These are phyloP conservation scores for Babesia divergens DNA, from an alignment of 169 alveolate genomes.

Conservation along the genomic window DNA sequence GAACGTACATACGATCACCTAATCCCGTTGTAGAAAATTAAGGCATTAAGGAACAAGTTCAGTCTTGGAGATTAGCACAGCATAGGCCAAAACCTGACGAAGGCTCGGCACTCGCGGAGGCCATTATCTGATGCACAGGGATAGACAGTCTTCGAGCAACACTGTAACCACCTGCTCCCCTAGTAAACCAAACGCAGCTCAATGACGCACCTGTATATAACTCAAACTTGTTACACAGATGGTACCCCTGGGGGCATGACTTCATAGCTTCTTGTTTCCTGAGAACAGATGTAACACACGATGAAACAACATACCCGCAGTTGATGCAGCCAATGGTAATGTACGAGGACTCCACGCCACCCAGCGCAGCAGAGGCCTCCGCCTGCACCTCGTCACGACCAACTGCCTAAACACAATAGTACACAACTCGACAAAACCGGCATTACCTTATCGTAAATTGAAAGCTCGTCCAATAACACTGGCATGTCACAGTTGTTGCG, in stretches of 20 bases:
- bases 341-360: constrained; percentile 84
- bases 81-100: constrained; percentile 59
- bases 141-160: constrained; percentile 56
- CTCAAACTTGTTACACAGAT: constrained; percentile 80
- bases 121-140: constrained; percentile 46
- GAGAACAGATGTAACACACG: neutral
- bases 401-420: constrained; percentile 31
- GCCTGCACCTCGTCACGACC: constrained; percentile 67
- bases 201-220: constrained; percentile 66
- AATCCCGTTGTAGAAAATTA: constrained; percentile 7
- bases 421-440: neutral
- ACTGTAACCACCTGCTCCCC: constrained; percentile 47
- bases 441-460: constrained; percentile 64
- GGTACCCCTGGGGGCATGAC: constrained; percentile 85
- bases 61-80: constrained; percentile 56
- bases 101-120: constrained; percentile 67
- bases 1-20: no score
- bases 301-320: constrained; percentile 72
- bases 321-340: constrained; percentile 81
- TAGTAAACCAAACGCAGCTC: neutral
- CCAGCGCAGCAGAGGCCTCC: constrained; percentile 67
- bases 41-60: constrained; percentile 25
- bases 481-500: constrained; percentile 80
- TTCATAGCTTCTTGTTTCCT: constrained; percentile 75
- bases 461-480: constrained; percentile 79